phyloP scores from a whole-genome alignment of 2,329 filamentous ascomycete genomes.

The Trematosphaeria pertusa region DNA sequence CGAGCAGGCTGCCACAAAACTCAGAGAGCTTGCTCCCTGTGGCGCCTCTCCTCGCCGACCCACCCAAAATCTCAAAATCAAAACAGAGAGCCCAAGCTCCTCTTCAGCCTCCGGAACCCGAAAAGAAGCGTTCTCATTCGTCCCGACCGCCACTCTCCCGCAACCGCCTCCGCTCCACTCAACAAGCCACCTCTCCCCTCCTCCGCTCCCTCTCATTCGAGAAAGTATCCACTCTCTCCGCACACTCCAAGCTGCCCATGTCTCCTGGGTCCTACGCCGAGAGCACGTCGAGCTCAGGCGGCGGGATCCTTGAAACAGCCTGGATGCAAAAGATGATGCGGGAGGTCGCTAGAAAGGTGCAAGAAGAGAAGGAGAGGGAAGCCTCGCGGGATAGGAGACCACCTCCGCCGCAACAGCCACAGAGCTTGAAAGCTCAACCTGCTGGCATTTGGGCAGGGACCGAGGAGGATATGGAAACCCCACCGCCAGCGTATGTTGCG shows the following conservation, averaged over 20 bases:
- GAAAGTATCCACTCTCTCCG: constrained; percentile 33
- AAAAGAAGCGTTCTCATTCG: constrained; percentile 24
- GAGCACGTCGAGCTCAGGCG: constrained; percentile 31
- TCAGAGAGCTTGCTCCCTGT: constrained; percentile 34
- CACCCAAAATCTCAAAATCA: constrained; percentile 29
- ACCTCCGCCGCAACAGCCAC: constrained; percentile 12
- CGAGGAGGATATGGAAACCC: constrained; percentile 39
- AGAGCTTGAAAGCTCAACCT: constrained; percentile 8
- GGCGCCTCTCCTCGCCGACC: constrained; percentile 34
- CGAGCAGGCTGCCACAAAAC: constrained; percentile 28
- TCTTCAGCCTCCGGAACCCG: constrained; percentile 7
- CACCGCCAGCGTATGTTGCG: constrained; percentile 44
- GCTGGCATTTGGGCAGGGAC: constrained; percentile 30
- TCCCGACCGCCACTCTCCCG: constrained; percentile 38
- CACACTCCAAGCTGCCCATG: constrained; percentile 17
- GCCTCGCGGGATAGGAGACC: not conserved
- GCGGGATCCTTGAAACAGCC: constrained; percentile 75
- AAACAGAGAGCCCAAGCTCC: constrained; percentile 27
- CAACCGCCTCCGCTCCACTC: constrained; percentile 37
- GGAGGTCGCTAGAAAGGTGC: constrained; percentile 86
- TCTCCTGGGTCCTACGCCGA: constrained; percentile 35
- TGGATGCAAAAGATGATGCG: constrained; percentile 94
- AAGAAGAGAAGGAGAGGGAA: constrained; percentile 74
- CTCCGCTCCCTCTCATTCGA: constrained; percentile 46
- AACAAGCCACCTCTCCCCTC: constrained; percentile 44